Evolutionary conservation across 495 filamentous ascomycete genomes (phyloP), one percentile per base, ranked within the genome.

Genomic region (Penicillium macrosclerotiorum): DNA sequence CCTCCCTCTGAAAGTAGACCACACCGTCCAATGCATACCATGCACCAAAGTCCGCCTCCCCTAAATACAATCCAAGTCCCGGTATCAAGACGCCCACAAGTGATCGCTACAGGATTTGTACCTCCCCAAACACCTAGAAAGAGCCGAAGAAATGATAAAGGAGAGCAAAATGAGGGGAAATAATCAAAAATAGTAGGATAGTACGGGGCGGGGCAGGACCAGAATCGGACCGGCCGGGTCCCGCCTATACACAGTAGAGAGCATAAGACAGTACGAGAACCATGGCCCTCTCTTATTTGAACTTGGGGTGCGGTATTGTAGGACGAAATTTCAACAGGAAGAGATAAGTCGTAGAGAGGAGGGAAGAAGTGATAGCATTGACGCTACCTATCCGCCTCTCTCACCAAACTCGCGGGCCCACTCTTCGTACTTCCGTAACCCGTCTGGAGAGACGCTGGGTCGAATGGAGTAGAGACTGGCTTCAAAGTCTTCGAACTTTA

Each of bases 381-480:
- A 50, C 17, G 31, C 37, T 62, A 90, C 5, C 89, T 64, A 91
- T 5, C 89, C 90, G 30, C 90, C 93, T 30, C 93, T 71, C 64
- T 98, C 93, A 24, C 93, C 93, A 73, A 90, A 98, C 60, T 91
- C 83, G 63, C 59, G 83, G 8, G 94, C 90, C 93, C 93, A 99
- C 36, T 95, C 86, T 64, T 97, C 93, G 63, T 91, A 97, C 60
- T 84, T 74, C 57, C 85, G 82, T 8, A 99, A 65, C 2, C 94
- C 89, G 38, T 89, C 76, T 49, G 81, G 80, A 62, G 88, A 90
- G 1, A 99, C 94, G 69, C 89, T 95, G 0, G 93, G 94, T 42
- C 90, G 73, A 48, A 99, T 97, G 18, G 83, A 93, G 26, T 73
- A 65, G 38, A 99, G 66, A 73, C 90, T 96, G 3, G 86, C 81